These are phyloP conservation scores for Neurospora sp. DNA, from an alignment of 495 filamentous ascomycete species.

Conservation along the genomic window DNA sequence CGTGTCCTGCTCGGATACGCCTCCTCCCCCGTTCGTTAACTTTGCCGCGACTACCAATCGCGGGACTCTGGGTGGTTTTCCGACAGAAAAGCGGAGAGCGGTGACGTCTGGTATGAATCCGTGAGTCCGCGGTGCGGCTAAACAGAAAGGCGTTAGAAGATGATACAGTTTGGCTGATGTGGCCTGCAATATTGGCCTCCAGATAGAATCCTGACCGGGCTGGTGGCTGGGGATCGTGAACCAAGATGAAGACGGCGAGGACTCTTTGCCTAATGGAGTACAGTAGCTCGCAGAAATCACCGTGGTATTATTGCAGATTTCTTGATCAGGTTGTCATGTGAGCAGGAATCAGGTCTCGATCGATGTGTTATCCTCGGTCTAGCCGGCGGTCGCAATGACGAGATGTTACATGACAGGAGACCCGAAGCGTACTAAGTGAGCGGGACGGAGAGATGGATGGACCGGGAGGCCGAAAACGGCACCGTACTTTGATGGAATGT, in stretches of 20 bases:
- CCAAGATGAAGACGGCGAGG: not conserved
- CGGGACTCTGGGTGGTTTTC: conserved; percentile 11
- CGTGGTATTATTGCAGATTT: not conserved
- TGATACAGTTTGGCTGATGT: not conserved
- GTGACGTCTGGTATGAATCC: not conserved
- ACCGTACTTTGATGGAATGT: not conserved
- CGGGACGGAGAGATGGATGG: not conserved
- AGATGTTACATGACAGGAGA: not conserved
- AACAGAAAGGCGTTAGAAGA: conserved; percentile 13
- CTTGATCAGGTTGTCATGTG: not conserved
- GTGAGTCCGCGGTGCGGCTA: conserved; percentile 15
- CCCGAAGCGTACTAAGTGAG: not conserved
- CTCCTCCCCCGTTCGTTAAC: not conserved
- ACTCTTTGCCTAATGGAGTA: not conserved
- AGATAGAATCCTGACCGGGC: not conserved
- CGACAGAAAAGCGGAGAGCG: conserved; percentile 5
- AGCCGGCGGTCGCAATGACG: not conserved
- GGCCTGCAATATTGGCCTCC: not conserved
- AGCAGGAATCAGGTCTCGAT: not conserved
- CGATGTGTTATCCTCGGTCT: not conserved
- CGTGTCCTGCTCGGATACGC: not conserved
- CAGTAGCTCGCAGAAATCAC: not conserved
- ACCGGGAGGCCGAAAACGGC: not conserved
- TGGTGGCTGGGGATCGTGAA: conserved; percentile 10
- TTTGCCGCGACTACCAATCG: conserved; percentile 11